A percentile compares a stretch with the other conserved stretches of the same genome.
phyloP scores from a whole-genome alignment of 768 basidiomycete genomes.

The Suillus weaverae region DNA sequence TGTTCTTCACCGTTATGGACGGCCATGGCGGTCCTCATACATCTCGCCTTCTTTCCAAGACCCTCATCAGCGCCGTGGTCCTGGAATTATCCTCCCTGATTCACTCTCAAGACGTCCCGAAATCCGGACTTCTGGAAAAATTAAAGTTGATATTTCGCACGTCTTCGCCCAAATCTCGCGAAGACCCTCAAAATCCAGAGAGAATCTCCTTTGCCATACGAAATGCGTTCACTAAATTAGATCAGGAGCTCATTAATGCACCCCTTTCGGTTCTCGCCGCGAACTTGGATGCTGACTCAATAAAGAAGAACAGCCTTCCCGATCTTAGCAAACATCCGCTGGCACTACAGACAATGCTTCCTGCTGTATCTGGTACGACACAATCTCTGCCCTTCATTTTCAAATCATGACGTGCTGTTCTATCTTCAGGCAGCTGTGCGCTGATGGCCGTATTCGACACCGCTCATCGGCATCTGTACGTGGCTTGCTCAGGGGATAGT shows the following conservation, averaged over 20 bases:
- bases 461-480: constrained; percentile 76
- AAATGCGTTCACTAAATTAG: constrained; percentile 78
- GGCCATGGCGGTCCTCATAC: constrained; percentile 88
- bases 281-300: constrained; percentile 49
- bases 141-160: constrained; percentile 26
- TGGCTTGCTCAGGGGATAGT: constrained; percentile 92
- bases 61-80: constrained; percentile 82
- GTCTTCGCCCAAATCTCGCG: constrained; percentile 38
- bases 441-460: constrained; percentile 88
- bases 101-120: constrained; percentile 31
- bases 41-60: constrained; percentile 77
- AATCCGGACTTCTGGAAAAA: constrained; percentile 32
- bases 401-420: constrained; percentile 15
- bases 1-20: constrained; percentile 90
- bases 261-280: constrained; percentile 72
- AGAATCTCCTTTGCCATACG: constrained; percentile 69
- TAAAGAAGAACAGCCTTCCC: constrained; percentile 53
- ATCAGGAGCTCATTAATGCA: constrained; percentile 77
- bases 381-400: constrained; percentile 9
- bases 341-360: constrained; percentile 69
- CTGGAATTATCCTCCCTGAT: constrained; percentile 66
- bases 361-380: constrained; percentile 72
- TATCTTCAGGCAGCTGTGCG: constrained; percentile 77
- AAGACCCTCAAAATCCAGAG: constrained; percentile 41
- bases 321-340: constrained; percentile 73